Evolutionary conservation across 257 asterid genomes (phyloP).

Genomic region (Linaria vulgaris): DNA sequence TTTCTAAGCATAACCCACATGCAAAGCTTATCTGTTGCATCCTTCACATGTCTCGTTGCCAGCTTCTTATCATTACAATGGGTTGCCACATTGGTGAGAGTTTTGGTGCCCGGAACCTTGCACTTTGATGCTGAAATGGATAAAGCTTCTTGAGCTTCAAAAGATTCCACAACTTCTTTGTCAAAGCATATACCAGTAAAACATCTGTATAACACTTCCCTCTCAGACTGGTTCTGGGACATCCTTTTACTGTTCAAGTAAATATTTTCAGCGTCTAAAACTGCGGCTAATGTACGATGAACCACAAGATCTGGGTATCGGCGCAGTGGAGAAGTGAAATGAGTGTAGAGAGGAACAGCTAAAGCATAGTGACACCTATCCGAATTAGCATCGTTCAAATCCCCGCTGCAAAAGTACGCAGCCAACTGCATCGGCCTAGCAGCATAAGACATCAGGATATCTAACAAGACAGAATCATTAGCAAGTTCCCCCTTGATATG

Average conservation of each 20-base stretch:
- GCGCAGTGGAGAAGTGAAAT: conserved; percentile 89
- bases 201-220: conserved; percentile 42
- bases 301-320: conserved; percentile 88
- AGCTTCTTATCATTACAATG: conserved; percentile 72
- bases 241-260: conserved; percentile 44
- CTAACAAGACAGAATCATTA: conserved; percentile 56
- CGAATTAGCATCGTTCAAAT: conserved; percentile 33
- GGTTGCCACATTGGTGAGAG: conserved; percentile 59
- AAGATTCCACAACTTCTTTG: conserved; percentile 44
- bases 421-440: conserved; percentile 92
- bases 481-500: conserved; percentile 50
- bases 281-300: conserved; percentile 83
- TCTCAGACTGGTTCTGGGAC: conserved; percentile 20
- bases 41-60: conserved; percentile 76
- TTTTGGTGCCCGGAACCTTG: conserved; percentile 42
- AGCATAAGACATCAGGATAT: conserved; percentile 80
- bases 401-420: conserved; percentile 81
- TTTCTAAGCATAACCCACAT: conserved; percentile 72
- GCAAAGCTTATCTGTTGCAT: conserved; percentile 60
- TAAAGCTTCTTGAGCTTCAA: conserved; percentile 67
- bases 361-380: conserved; percentile 72
- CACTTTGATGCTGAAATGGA: conserved; percentile 49
- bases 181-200: conserved; percentile 52
- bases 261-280: conserved; percentile 68
- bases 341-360: conserved; percentile 83